phyloP scores from a whole-genome alignment of 352 stramenopile species.

The Stramenopiles sp. region DNA sequence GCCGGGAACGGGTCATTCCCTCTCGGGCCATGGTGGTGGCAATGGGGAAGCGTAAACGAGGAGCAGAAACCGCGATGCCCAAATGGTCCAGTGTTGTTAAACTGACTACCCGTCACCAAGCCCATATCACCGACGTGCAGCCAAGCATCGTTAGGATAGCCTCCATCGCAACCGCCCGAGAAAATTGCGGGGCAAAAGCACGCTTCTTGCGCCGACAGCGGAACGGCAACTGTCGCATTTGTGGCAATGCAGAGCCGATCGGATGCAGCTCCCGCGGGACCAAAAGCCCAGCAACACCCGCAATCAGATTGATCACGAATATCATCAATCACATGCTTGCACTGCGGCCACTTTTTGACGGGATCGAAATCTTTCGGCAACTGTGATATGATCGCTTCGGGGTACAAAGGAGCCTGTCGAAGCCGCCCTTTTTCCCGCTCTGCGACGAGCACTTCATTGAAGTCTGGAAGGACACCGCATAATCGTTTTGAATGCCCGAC shows the following conservation, averaged over 20 bases:
- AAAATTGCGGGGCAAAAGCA: slow-evolving; percentile 20
- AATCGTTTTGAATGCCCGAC: background rate
- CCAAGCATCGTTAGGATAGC: slow-evolving; percentile 17
- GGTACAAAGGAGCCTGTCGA: too few species aligned
- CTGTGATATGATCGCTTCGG: background rate
- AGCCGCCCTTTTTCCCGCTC: too few species aligned
- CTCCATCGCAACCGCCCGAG: slow-evolving; percentile 20
- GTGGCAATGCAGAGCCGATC: slow-evolving; percentile 20
- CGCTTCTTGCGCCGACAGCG: slow-evolving; percentile 19
- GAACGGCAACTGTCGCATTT: slow-evolving; percentile 11
- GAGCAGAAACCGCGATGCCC: slow-evolving; percentile 13
- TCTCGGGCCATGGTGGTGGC: slow-evolving; percentile 21
- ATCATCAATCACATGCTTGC: slow-evolving; percentile 15
- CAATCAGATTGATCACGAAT: slow-evolving; percentile 23
- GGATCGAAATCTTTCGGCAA: background rate
- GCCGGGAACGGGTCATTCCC: slow-evolving; percentile 19
- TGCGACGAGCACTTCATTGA: too few species aligned
- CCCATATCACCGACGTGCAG: slow-evolving; percentile 14
- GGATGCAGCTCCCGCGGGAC: slow-evolving; percentile 16
- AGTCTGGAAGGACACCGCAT: background rate
- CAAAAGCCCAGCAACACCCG: slow-evolving; percentile 24
- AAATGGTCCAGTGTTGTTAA: slow-evolving; percentile 18
- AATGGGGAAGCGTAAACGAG: slow-evolving; percentile 16
- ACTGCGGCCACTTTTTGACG: background rate
- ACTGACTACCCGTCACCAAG: slow-evolving; percentile 19